phyloP scores from a whole-genome alignment of 1,139 yeast genomes.

The Scheffersomyces insectosa region DNA sequence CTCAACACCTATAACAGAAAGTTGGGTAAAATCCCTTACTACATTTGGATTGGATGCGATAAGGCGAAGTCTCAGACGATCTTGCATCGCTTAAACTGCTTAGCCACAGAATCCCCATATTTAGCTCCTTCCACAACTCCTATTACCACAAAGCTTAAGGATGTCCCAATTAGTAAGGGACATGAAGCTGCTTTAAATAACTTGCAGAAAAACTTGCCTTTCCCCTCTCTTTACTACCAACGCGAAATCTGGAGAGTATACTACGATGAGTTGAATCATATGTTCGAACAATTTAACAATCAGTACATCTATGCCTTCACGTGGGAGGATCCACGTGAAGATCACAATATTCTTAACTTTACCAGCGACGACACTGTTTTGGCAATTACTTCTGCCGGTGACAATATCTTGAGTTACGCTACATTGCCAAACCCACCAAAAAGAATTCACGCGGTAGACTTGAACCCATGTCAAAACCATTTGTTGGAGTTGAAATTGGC shows the following conservation, averaged over 20 bases:
- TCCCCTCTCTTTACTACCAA: conserved; percentile 78
- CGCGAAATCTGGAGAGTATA: conserved; percentile 76
- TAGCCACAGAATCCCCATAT: conserved; percentile 81
- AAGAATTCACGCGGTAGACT: conserved; percentile 80
- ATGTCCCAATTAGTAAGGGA: conserved; percentile 58
- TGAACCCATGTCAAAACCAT: conserved; percentile 82
- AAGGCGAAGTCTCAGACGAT: conserved; percentile 61
- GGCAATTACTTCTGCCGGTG: conserved; percentile 87
- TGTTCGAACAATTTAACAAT: conserved; percentile 69
- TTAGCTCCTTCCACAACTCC: conserved; percentile 55
- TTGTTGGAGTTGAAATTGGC: conserved; percentile 78
- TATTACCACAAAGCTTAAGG: conserved; percentile 16
- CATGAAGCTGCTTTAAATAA: conserved; percentile 73
- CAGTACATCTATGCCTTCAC: conserved; percentile 86
- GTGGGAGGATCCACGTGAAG: conserved; percentile 90
- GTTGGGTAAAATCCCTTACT: conserved; percentile 76
- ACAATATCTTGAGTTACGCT: conserved; percentile 74
- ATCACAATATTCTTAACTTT: conserved; percentile 63
- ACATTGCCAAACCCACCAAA: conserved; percentile 69
- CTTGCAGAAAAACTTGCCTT: conserved; percentile 66
- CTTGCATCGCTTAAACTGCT: conserved; percentile 63
- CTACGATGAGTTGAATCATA: conserved; percentile 69
- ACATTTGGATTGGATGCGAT: conserved; percentile 81
- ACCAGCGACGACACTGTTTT: conserved; percentile 67
- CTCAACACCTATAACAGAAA: conserved; percentile 62